phyloP scores from a whole-genome alignment of 2,329 filamentous ascomycete species.

The Xylaria sp. region DNA sequence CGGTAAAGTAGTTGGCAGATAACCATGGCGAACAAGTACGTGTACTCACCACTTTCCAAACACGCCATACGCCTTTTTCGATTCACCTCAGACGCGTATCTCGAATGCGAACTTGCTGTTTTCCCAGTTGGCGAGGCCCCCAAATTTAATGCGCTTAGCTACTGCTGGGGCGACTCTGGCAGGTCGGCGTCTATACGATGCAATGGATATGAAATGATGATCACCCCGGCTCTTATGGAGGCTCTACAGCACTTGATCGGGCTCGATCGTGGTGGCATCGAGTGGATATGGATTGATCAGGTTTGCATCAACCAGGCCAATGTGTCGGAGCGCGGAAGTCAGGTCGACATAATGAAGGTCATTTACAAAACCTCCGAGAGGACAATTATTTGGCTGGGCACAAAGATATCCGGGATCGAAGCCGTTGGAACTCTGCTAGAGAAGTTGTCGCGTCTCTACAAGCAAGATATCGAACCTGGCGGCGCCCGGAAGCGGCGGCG shows the following conservation, averaged over 20 bases:
- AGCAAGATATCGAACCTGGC: not conserved
- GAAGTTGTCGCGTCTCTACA: not conserved
- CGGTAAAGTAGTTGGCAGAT: no score
- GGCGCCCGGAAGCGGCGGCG: not conserved
- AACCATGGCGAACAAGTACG: not conserved
- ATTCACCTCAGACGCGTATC: not conserved
- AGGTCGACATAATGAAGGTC: slow-evolving; percentile 21
- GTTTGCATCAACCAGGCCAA: slow-evolving; percentile 14
- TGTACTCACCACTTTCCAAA: not conserved
- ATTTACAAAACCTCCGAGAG: slow-evolving; percentile 20
- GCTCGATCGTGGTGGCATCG: slow-evolving; percentile 12
- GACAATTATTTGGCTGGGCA: slow-evolving; percentile 16
- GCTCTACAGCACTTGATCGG: not conserved
- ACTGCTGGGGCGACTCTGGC: not conserved
- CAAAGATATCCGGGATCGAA: not conserved
- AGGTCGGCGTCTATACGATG: not conserved
- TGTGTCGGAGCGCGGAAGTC: not conserved
- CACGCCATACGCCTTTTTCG: not conserved
- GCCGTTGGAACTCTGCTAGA: not conserved
- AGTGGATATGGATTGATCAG: slow-evolving; percentile 21
- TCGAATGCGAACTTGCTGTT: not conserved
- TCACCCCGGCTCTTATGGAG: not conserved
- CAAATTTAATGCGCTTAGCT: not conserved
- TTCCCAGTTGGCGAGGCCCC: not conserved
- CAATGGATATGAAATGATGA: not conserved